Evolutionary conservation across 371 early-diverging fungal genomes (phyloP), one percentile per base, ranked within the genome.

Genomic region (Rhizopus arrhizus): DNA sequence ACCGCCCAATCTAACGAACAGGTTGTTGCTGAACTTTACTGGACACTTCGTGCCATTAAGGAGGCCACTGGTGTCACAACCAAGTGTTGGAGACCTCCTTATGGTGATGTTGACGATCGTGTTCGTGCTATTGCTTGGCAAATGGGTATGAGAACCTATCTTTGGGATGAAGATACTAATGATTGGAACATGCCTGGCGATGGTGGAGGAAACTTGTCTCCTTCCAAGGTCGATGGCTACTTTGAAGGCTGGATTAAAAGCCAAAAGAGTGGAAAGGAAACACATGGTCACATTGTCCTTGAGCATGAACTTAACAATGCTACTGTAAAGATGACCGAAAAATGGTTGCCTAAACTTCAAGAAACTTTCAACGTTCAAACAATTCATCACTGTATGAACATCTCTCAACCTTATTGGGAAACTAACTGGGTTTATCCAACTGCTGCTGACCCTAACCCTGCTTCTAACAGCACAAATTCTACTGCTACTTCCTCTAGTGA

Each of bases 1-100:
- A 82, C 86, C 16, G 66, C 80, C 32, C 72, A 74, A 51, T 62
- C 81, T 35, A 83, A 81, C 49, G 79, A 76, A 5, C 63, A 80
- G 48, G 71, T 86, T 34, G 78, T 85, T 53, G 82, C 86, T 42
- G 83, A 88, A 58, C 59, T 86, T 32, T 74, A 83, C 59, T 78
- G 79, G 76, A 75, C 80, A 5, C 69, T 75, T 3, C 68, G 72
- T 43, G 76, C 78, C 41, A 76, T 87, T 61, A 77, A 85, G 71
- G 75, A 83, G 50, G 74, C 77, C 6, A 74, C 75, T 32, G 84
- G 84, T 42, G 61, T 78, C 29, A 80, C 82, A 22, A 74, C 84
- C 38, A 61, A 66, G 29, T 84, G 84, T 67, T 78, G 73, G 77
- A 69, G 86, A 40, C 84, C 82, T 56, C 82, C 84, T 38, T 81